Conservation (phyloP, 257 asterid species). For the Lavandula angustifolia region DNA sequence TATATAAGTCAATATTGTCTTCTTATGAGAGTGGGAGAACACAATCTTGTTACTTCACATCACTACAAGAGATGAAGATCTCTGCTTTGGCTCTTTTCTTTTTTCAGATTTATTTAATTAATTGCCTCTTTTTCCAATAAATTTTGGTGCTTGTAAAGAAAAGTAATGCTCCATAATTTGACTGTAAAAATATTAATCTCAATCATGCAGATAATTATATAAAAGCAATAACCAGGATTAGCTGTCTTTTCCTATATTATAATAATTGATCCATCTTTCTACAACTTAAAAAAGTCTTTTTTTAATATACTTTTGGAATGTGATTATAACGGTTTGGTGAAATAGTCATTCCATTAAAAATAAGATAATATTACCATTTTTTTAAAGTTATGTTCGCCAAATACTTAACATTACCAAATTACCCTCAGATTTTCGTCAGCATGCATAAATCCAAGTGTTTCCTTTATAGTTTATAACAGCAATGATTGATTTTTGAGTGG, state of each 20-base stretch:
- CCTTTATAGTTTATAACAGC: too few species aligned
- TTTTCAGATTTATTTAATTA: not conserved
- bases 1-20: constrained; percentile 31
- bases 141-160: constrained; percentile 19
- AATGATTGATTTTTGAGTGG: too few species aligned
- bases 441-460: too few species aligned
- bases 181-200: constrained; percentile 3
- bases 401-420: too few species aligned
- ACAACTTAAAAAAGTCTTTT: not conserved
- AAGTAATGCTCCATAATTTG: constrained; percentile 12
- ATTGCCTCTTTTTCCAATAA: not conserved
- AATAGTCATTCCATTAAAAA: too few species aligned
- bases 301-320: constrained; percentile 18
- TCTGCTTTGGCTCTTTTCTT: constrained; percentile 26
- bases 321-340: too few species aligned
- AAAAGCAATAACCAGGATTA: not conserved
- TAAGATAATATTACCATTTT: too few species aligned
- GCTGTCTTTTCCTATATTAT: constrained; percentile 19
- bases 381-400: too few species aligned
- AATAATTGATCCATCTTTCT: constrained; percentile 20
- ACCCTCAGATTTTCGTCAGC: too few species aligned
- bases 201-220: constrained; percentile 12
- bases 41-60: constrained; percentile 32
- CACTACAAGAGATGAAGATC: constrained; percentile 32
- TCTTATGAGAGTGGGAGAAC: constrained; percentile 32